Base-by-base conservation (phyloP, 2,329 filamentous ascomycete species). In the Fusarium palustre region DNA sequence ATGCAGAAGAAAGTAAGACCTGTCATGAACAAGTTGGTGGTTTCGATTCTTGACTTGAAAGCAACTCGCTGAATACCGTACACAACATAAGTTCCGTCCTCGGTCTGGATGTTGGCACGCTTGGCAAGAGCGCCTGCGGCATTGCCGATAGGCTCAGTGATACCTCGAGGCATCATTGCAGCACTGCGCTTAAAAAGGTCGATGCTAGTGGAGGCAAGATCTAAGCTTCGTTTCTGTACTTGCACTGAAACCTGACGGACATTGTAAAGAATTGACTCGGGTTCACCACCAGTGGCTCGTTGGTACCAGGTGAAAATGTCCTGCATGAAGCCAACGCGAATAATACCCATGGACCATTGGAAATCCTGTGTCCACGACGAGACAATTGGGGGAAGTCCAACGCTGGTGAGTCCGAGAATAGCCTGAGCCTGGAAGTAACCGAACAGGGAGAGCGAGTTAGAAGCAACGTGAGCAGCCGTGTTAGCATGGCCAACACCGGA, bases 291-390 rank as follows among this genome's bases (percentile, higher is more conserved):
- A 4, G 95, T 98, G 5, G 95, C 88, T 66, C 94, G 92, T 81
- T 97, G 94, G 78, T 97, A 98, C 95, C 95, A 98, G 36, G 94
- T 97, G 66, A 93, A 92, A 76, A 97, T 92, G 48, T 85, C 85
- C 82, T 98, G 93, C 82, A 97, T 87, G 79, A 97, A 97, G n/a
- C 84, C 85, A 42, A 97, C 86, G 53, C 88, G 88, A 75, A 98
- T 97, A 74, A 98, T 94, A 74, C 95, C 95, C 93, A 98, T 96
- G 76, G 91, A 97, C 95, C 95, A 98, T 78, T 97, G 92, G 82
- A 98, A 97, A 81, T 97, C 95, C 81, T 97, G 94, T 3, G 94
- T 97, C 95, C 95, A 98, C 0, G 94, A 87, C 75, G 92, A 87
- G 55, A 97, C 95, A 65, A 97, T 92, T 0, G 95, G 95, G 12